Conservation (phyloP, 805 yeast genomes). For the Lachancea dasiensis region DNA sequence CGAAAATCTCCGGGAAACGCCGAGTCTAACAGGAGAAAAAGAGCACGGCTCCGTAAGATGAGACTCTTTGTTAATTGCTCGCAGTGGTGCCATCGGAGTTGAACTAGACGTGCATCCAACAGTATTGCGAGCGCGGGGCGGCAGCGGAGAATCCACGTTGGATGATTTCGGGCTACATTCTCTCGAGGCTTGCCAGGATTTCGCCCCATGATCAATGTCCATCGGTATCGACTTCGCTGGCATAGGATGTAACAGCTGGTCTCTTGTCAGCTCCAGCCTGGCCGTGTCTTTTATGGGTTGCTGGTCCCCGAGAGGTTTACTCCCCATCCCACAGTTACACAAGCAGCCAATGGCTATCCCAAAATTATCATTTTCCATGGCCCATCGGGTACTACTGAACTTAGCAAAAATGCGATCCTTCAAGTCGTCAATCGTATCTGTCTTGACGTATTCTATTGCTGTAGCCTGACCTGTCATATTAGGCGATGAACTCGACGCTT, state of each 20-base stretch:
- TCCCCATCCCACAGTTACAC: conserved; percentile 8
- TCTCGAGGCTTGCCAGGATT: conserved; percentile 4
- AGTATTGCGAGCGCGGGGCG: background rate
- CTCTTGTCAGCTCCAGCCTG: background rate
- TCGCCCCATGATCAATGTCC: no score
- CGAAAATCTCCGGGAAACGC: background rate
- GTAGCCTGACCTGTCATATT: conserved; percentile 45
- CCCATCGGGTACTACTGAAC: conserved; percentile 51
- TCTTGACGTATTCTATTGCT: conserved; percentile 52
- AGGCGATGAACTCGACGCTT: conserved; percentile 1
- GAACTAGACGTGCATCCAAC: background rate
- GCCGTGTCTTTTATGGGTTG: background rate
- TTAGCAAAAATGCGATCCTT: conserved; percentile 58
- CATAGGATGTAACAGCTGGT: conserved; percentile 3
- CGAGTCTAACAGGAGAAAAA: conserved; percentile 3
- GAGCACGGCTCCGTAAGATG: background rate
- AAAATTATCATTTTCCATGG: conserved; percentile 47
- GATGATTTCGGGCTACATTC: conserved; percentile 6
- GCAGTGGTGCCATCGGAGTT: conserved; percentile 5
- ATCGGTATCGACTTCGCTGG: conserved; percentile 3
- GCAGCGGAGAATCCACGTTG: conserved; percentile 1
- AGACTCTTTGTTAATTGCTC: background rate
- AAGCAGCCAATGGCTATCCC: conserved; percentile 61
- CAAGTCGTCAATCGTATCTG: conserved; percentile 76
- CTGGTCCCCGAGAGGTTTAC: background rate